phyloP scores from a whole-genome alignment of 768 basidiomycete species.

The Dioszegia crocea region DNA sequence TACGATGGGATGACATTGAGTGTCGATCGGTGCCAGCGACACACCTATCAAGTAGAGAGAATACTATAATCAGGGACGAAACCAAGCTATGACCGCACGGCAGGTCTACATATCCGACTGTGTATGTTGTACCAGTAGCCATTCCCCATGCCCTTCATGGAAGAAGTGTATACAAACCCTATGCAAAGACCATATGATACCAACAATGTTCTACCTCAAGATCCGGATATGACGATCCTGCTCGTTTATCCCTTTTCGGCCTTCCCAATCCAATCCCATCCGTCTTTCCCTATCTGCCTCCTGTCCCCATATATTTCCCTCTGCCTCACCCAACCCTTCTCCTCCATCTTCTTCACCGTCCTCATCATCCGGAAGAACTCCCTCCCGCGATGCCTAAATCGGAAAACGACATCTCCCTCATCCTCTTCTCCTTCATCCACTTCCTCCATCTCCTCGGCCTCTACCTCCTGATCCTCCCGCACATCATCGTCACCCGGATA shows the following conservation, averaged over 20 bases:
- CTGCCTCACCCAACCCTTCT: conserved; percentile 5
- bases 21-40: no score
- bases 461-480: no score
- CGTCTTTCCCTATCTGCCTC: background rate
- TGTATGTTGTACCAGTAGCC: no score
- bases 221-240: no score
- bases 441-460: background rate
- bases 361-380: background rate
- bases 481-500: background rate
- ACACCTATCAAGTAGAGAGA: no score
- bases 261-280: conserved; percentile 1
- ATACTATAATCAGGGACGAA: no score
- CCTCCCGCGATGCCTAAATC: conserved; percentile 1
- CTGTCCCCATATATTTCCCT: background rate
- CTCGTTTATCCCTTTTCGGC: background rate
- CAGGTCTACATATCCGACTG: no score
- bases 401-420: background rate
- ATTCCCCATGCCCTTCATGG: no score
- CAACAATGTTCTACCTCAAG: no score
- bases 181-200: no score
- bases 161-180: no score
- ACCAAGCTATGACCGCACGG: background rate
- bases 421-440: background rate
- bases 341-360: background rate
- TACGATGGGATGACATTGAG: background rate